phyloP scores from a whole-genome alignment of 2,329 filamentous ascomycete species.

The Scedosporium aurantiacum region DNA sequence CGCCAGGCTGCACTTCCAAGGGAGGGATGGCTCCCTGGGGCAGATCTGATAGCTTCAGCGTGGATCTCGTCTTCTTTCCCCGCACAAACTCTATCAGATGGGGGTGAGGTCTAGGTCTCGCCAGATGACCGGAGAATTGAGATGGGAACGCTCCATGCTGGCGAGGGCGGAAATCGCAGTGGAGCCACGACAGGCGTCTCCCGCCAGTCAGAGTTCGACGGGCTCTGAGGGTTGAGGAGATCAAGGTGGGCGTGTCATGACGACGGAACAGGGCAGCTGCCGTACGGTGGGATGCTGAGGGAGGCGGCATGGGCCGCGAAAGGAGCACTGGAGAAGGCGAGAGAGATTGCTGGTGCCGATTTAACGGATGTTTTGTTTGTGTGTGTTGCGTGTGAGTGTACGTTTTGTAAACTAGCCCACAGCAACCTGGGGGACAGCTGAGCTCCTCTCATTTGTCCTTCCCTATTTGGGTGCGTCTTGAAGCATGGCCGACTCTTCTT shows the following conservation, averaged over 20 bases:
- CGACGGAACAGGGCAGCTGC: not conserved
- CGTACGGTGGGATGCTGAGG: not conserved
- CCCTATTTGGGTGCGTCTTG: not conserved
- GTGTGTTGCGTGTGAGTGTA: not conserved
- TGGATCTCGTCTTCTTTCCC: constrained; percentile 44
- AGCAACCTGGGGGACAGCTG: too few species aligned
- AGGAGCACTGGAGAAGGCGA: not conserved
- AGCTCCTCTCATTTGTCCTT: not conserved
- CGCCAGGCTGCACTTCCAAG: constrained; percentile 14
- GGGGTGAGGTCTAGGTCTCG: not conserved
- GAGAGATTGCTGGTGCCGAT: not conserved
- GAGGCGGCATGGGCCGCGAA: constrained; percentile 2
- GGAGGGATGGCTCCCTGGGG: constrained; percentile 39
- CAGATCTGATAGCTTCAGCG: constrained; percentile 43
- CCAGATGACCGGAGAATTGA: not conserved
- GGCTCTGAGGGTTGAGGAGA: not conserved
- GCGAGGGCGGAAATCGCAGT: not conserved
- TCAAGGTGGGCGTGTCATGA: not conserved
- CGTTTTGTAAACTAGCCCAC: too few species aligned
- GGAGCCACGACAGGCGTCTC: not conserved
- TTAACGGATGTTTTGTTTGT: not conserved
- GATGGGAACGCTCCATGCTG: not conserved
- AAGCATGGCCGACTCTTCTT: not conserved
- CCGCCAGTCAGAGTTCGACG: not conserved
- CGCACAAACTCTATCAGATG: constrained; percentile 16